phyloP scores from a whole-genome alignment of 257 asterid genomes.

The Ligustrum vulgare region DNA sequence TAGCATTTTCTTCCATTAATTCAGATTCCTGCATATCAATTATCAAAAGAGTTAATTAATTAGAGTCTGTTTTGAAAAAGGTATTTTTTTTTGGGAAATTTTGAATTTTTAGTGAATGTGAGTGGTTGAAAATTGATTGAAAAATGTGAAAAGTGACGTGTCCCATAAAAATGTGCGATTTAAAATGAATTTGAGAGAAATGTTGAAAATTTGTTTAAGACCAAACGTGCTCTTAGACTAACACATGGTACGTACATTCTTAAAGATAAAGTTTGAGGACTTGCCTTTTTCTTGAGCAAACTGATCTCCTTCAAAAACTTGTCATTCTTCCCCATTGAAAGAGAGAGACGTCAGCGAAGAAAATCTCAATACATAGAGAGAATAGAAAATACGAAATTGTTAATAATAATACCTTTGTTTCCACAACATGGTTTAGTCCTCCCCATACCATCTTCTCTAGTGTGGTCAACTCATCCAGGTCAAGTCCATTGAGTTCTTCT shows the following conservation, averaged over 20 bases:
- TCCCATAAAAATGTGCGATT: too few relatives aligned
- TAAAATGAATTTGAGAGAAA: too few relatives aligned
- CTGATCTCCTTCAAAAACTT: slow-evolving; percentile 49
- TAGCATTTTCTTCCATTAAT: slow-evolving; percentile 50
- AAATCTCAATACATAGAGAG: not conserved
- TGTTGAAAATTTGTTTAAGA: too few relatives aligned
- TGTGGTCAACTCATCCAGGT: slow-evolving; percentile 56
- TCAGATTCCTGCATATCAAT: slow-evolving; percentile 54
- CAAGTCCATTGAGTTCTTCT: slow-evolving; percentile 72
- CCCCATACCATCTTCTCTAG: slow-evolving; percentile 62
- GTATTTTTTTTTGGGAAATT: too few relatives aligned
- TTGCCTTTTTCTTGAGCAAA: slow-evolving; percentile 59
- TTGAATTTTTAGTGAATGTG: too few relatives aligned
- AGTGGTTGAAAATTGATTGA: too few relatives aligned
- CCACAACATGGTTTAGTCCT: slow-evolving; percentile 53
- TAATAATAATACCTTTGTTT: slow-evolving; percentile 40
- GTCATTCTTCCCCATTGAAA: slow-evolving; percentile 48
- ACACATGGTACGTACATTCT: too few relatives aligned
- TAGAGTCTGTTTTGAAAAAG: too few relatives aligned
- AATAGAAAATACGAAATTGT: not conserved
- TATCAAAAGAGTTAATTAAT: not conserved
- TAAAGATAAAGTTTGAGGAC: slow-evolving; percentile 19
- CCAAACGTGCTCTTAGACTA: too few relatives aligned
- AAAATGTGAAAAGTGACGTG: too few relatives aligned
- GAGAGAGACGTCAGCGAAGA: not conserved